Conservation (phyloP, 2,329 filamentous ascomycete species). For the Magnaporthiopsis incrustans region DNA sequence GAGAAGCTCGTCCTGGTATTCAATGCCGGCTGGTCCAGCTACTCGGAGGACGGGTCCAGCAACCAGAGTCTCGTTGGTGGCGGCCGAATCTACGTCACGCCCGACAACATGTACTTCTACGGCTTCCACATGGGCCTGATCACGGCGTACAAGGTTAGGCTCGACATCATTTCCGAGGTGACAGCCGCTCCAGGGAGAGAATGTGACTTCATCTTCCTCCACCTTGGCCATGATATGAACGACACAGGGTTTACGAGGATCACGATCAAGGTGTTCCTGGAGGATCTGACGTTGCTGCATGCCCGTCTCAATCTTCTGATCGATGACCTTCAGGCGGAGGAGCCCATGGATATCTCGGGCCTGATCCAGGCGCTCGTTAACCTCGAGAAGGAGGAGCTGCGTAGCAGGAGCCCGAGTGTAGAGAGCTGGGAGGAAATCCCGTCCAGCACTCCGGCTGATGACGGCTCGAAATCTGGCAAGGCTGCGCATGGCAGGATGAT, state of each 20-base stretch:
- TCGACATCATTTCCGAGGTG: slow-evolving; percentile 77
- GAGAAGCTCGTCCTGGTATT: slow-evolving; percentile 90
- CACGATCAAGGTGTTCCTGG: slow-evolving; percentile 87
- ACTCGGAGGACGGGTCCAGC: slow-evolving; percentile 34
- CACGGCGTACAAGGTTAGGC: slow-evolving; percentile 67
- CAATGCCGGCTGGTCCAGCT: slow-evolving; percentile 72
- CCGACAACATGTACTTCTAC: slow-evolving; percentile 88
- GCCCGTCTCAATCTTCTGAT: slow-evolving; percentile 78
- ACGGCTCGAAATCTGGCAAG: slow-evolving; percentile 38
- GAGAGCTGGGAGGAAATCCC: slow-evolving; percentile 90
- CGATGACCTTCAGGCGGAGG: slow-evolving; percentile 66
- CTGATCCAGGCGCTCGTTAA: slow-evolving; percentile 65
- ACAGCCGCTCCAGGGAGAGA: slow-evolving; percentile 84
- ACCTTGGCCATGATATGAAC: slow-evolving; percentile 55
- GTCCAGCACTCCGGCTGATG: slow-evolving; percentile 49
- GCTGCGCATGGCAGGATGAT: slow-evolving; percentile 16
- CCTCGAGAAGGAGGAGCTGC: slow-evolving; percentile 58
- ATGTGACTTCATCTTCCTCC: slow-evolving; percentile 87
- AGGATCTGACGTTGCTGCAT: slow-evolving; percentile 75
- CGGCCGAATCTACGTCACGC: slow-evolving; percentile 79
- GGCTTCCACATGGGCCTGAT: slow-evolving; percentile 90
- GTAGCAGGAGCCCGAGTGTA: slow-evolving; percentile 60
- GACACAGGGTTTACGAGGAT: slow-evolving; percentile 63
- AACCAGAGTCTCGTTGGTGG: slow-evolving; percentile 50
- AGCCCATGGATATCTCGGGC: slow-evolving; percentile 59